Percentiles rank a stretch among this genome's conserved stretches.
phyloP scores from a whole-genome alignment of 176 grass and related monocot genomes.

The Zea luxurians region DNA sequence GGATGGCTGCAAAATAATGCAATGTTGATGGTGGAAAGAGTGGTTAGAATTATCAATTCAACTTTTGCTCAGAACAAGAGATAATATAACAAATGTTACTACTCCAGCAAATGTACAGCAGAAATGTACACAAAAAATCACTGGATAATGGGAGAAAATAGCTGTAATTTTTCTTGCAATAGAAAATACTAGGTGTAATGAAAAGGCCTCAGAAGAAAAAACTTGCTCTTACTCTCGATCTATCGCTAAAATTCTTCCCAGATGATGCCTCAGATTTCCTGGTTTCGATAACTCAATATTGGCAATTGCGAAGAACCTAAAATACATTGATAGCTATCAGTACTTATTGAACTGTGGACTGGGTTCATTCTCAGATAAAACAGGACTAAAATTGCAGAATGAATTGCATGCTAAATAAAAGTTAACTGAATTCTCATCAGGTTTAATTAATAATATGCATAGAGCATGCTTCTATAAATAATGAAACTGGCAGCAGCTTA shows the following conservation, averaged over 20 bases:
- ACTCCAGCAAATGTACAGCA: slow-evolving; percentile 9
- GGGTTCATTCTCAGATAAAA: slow-evolving; percentile 25
- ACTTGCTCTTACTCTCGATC: slow-evolving; percentile 74
- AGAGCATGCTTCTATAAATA: slow-evolving; percentile 30
- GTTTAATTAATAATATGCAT: slow-evolving; percentile 29
- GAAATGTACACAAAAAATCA: slow-evolving; percentile 4
- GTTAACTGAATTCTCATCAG: neutral
- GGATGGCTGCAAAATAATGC: slow-evolving; percentile 23
- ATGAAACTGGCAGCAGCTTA: slow-evolving; percentile 20
- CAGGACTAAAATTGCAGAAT: slow-evolving; percentile 16
- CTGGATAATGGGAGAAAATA: slow-evolving; percentile 8
- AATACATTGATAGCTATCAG: slow-evolving; percentile 38
- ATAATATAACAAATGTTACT: neutral
- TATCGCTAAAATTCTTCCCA: slow-evolving; percentile 86
- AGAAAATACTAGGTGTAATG: slow-evolving; percentile 18
- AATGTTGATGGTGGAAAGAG: neutral
- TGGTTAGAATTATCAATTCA: neutral
- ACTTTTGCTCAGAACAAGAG: slow-evolving; percentile 3
- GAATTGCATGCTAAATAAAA: slow-evolving; percentile 2
- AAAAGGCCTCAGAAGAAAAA: slow-evolving; percentile 27
- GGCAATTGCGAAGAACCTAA: slow-evolving; percentile 76
- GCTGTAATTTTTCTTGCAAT: neutral
- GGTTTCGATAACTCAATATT: slow-evolving; percentile 93
- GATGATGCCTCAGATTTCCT: slow-evolving; percentile 74
- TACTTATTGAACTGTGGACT: slow-evolving; percentile 31